phyloP scores from a whole-genome alignment of 352 stramenopile species.

The Phytopythium montanum region DNA sequence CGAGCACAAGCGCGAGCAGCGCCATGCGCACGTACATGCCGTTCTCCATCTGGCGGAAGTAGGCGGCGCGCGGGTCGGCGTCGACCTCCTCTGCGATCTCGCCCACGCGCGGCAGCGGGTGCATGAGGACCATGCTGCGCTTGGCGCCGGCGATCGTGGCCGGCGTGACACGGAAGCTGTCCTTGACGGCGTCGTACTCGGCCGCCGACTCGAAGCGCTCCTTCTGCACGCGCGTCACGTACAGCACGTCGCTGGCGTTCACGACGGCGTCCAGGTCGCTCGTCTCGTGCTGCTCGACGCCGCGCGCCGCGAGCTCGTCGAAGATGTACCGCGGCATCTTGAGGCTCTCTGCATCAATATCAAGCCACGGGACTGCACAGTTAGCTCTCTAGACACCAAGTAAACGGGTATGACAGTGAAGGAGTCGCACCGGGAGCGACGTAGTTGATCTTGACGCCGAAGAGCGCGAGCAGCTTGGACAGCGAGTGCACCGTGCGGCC shows the following conservation, averaged over 20 bases:
- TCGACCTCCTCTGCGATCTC: constrained; percentile 98
- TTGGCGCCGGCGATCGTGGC: constrained; percentile 84
- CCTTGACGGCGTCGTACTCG: constrained; percentile 95
- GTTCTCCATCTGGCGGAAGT: constrained; percentile 98
- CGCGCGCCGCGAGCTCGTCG: constrained; percentile 57
- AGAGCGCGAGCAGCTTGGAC: constrained; percentile 92
- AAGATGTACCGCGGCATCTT: constrained; percentile 84
- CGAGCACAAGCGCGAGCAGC: constrained; percentile 92
- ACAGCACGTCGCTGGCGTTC: constrained; percentile 94
- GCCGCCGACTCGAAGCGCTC: constrained; percentile 95
- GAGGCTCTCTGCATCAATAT: constrained; percentile 44
- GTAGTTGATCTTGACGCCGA: constrained; percentile 90
- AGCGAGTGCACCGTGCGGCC: constrained; percentile 98
- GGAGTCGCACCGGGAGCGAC: constrained; percentile 62
- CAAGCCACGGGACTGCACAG: not conserved
- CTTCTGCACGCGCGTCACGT: constrained; percentile 98
- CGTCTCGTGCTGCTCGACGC: constrained; percentile 86
- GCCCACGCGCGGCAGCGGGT: constrained; percentile 96
- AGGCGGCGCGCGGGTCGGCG: constrained; percentile 92
- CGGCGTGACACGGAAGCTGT: constrained; percentile 79
- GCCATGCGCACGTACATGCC: constrained; percentile 99
- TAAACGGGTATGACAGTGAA: not conserved
- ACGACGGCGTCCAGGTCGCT: constrained; percentile 87
- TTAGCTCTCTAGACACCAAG: not conserved
- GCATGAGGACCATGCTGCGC: constrained; percentile 95